Percentiles rank a stretch among this genome's conserved stretches.
phyloP scores from a whole-genome alignment of 139 green algal species.

The Volvox africanus region DNA sequence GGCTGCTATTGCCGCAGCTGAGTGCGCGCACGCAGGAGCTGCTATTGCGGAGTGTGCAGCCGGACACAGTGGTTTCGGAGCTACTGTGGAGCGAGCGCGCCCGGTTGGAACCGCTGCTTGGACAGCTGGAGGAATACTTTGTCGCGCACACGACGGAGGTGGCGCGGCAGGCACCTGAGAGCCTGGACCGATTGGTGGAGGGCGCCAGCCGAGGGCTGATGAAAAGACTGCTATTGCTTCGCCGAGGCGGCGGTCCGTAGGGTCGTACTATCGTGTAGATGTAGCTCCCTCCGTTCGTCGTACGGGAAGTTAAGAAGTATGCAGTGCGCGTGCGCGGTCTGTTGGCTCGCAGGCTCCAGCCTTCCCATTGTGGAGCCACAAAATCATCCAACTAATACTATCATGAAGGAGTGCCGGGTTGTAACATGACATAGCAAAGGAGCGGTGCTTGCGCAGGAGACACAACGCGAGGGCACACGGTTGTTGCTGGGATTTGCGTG shows the following conservation, averaged over 20 bases:
- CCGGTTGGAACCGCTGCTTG: slow-evolving; percentile 2
- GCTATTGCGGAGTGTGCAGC: background rate
- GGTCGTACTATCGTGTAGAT: no score
- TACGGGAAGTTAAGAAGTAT: no score
- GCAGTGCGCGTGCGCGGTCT: no score
- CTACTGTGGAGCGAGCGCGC: slow-evolving; percentile 27
- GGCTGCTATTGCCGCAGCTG: slow-evolving; percentile 13
- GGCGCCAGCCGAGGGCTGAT: background rate
- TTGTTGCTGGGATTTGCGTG: no score
- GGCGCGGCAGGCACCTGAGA: slow-evolving; percentile 2
- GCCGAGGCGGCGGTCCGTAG: background rate
- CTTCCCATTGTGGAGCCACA: no score
- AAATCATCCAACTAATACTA: no score
- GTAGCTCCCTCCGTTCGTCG: no score
- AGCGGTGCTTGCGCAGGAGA: no score
- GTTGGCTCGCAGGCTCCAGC: no score
- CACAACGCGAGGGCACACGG: no score
- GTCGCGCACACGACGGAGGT: background rate
- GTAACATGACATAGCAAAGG: no score
- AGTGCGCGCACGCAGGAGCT: background rate
- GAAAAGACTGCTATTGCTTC: slow-evolving; percentile 4
- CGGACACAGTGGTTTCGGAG: background rate
- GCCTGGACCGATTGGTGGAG: background rate
- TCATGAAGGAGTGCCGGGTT: no score
- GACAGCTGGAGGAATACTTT: slow-evolving; percentile 10